Base-by-base conservation (phyloP, 2,329 filamentous ascomycete genomes). In the Fusarium buharicum region DNA sequence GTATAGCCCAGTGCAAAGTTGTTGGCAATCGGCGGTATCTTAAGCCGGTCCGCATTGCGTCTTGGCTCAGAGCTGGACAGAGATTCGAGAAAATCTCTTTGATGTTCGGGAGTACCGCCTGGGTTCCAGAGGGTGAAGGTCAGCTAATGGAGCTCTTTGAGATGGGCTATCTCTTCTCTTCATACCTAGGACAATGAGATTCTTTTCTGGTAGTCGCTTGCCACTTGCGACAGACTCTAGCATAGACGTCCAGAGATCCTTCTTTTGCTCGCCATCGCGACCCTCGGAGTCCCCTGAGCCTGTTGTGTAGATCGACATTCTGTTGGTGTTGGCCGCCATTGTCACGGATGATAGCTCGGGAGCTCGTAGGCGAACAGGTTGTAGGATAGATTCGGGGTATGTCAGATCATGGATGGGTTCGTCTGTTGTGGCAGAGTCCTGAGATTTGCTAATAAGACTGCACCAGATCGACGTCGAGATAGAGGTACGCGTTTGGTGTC, bases 161-260 rank as follows among this genome's bases (percentile, higher is more conserved):
- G 30, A 30, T 24, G 22, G 31, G 17, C 4, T 24, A 24, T 28
- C 12, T 40, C 27, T 38, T 34, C 20, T 41, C 31, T 52, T 34
- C 83, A 64, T 82, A 92, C 92, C 93, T 74, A 97, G 79, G 18
- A 97, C 88, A 37, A 97, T 79, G 61, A 97, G 79, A 74, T 93
- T 96, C 84, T 97, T 97, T 78, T 97, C 92, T 6, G 93, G 92
- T 71, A 97, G 80, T 68, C 90, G 86, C 81, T 95, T 96, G 67
- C 91, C 92, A 77, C 91, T 96, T 69, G 93, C 92, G 68, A 95
- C 93, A 49, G 87, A 89, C 76, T 96, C 92, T 67, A 97, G 84
- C 90, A 97, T 92, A 39, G 92, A 93, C 59, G 90, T 93, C 94
- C 94, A 97, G 77, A 97, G 89, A 74, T 96, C 92, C 78, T 91